These are phyloP conservation scores for Yarrowia sp. DNA, from an alignment of 805 yeast species.

Conservation along the genomic window DNA sequence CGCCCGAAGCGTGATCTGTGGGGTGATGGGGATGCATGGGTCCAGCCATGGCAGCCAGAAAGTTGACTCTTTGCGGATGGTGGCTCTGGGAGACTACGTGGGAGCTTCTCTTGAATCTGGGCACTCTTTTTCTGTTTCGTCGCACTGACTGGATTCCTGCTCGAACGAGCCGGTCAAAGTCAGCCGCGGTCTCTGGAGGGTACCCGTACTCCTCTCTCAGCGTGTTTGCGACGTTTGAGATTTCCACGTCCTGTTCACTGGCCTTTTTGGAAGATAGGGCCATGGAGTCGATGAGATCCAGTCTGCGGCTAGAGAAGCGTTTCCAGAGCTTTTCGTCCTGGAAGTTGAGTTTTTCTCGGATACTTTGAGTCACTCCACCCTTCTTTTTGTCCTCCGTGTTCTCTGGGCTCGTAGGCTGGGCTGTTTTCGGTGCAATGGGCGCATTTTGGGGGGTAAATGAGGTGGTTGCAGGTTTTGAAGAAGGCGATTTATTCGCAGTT, in stretches of 20 bases:
- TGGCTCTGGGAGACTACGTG: slow-evolving; percentile 8
- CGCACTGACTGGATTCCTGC: slow-evolving; percentile 95
- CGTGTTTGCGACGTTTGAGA: slow-evolving; percentile 76
- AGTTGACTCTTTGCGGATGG: slow-evolving; percentile 30
- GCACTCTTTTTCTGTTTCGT: slow-evolving; percentile 63
- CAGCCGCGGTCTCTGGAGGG: slow-evolving; percentile 62
- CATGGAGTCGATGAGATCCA: slow-evolving; percentile 83
- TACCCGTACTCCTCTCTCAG: slow-evolving; percentile 81
- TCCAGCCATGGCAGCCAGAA: slow-evolving; percentile 36
- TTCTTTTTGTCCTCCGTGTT: slow-evolving; percentile 29
- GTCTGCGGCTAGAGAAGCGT: slow-evolving; percentile 84
- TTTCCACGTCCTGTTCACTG: slow-evolving; percentile 87
- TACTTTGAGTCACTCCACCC: slow-evolving; percentile 61
- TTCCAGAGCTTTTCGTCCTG: slow-evolving; percentile 87
- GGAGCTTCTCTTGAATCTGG: slow-evolving; percentile 28
- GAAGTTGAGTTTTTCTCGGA: slow-evolving; percentile 71
- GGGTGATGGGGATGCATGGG: slow-evolving; percentile 27
- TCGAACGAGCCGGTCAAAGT: slow-evolving; percentile 87
- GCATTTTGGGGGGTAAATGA: slow-evolving; percentile 18
- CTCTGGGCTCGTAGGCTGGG: slow-evolving; percentile 13
- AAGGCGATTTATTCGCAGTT: no score
- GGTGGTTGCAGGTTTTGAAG: not conserved
- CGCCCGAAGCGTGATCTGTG: not conserved
- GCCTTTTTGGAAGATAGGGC: slow-evolving; percentile 75
- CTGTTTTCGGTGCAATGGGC: no score